Evolutionary conservation across 768 basidiomycete genomes (phyloP).

Genomic region (Lactifluus echinatus): DNA sequence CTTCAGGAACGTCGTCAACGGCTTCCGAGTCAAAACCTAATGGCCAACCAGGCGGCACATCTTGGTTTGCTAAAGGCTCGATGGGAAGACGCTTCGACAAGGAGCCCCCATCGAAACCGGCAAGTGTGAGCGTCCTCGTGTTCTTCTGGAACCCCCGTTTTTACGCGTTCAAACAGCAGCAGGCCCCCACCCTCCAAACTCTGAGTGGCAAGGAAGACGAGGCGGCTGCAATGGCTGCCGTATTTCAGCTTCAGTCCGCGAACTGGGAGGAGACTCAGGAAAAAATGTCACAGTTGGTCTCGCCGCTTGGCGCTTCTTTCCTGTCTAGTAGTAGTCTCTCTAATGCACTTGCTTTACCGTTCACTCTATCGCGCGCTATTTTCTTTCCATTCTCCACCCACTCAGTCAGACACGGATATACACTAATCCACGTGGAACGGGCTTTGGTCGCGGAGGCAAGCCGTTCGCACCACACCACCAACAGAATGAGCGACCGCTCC

Average conservation of each 20-base stretch:
- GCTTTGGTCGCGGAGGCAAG: conserved; percentile 50
- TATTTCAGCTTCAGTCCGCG: conserved; percentile 90
- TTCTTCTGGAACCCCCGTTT: neutral
- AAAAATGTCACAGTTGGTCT: conserved; percentile 98
- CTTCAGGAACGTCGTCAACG: conserved; percentile 41
- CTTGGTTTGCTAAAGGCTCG: conserved; percentile 53
- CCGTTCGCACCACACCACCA: conserved; percentile 42
- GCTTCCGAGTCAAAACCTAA: conserved; percentile 24
- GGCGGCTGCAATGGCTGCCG: conserved; percentile 93
- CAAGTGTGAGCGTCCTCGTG: neutral
- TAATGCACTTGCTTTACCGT: conserved; percentile 49
- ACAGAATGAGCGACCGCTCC: conserved; percentile 69
- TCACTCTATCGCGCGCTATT: conserved; percentile 21
- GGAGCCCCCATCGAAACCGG: conserved; percentile 28
- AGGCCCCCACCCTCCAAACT: conserved; percentile 29
- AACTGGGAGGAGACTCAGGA: conserved; percentile 99
- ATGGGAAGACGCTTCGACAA: conserved; percentile 89
- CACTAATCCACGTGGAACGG: conserved; percentile 55
- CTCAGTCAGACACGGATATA: conserved; percentile 60
- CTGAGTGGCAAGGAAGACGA: conserved; percentile 59
- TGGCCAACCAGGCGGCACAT: conserved; percentile 14
- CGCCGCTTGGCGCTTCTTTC: conserved; percentile 43
- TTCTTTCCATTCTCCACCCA: conserved; percentile 6
- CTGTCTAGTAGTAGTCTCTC: conserved; percentile 62
- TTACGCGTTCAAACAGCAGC: neutral